Evolutionary conservation across 495 filamentous ascomycete species (phyloP), one percentile per base, ranked within the genome.

Genomic region (Penicillium chermesinum): DNA sequence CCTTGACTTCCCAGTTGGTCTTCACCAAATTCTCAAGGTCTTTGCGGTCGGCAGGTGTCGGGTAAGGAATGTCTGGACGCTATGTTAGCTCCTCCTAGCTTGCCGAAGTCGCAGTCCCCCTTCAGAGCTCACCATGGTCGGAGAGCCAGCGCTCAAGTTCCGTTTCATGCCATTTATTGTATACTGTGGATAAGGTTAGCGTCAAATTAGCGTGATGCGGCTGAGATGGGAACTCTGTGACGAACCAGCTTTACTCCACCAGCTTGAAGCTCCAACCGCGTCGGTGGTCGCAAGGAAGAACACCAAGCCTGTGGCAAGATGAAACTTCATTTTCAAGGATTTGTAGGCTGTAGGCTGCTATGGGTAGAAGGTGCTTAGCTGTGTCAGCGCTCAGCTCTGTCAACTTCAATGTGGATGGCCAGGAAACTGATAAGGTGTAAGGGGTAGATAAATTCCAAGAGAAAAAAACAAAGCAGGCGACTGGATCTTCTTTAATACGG

Each of bases 81-180:
- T 27, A 1, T 33, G 48, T 66, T 27, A 65, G 48, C 20, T 2
- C 45, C 4, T 18, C 41, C 51, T 35, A 59, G 42, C 8, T 9
- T 14, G 27, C 35, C 36, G n/a, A 36, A 35, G 14, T 21, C 16
- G 12, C 6, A n/a, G 9, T 45, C 7, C 12, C 19, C 38, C 9
- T 22, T 30, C 35, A 27, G 16, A 27, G 27, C 17, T 38, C 41
- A 74, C 70, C 72, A 70, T 98, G 82, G 57, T 98, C 93, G 18
- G 87, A 87, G 48, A 98, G 85, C 93, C 93, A 98, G 58, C 93
- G 79, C 74, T 98, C 91, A 9, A 98, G 80, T 75, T 98, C 93
- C 6, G 88, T 95, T 72, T 96, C 84, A 63, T 97, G 91, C 93
- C 93, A 98, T 64, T 91, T 96, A 73, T 96, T 96, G 78, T 97